These are phyloP conservation scores for Lavandula angustifolia DNA, from an alignment of 257 asterid genomes.

Conservation along the genomic window DNA sequence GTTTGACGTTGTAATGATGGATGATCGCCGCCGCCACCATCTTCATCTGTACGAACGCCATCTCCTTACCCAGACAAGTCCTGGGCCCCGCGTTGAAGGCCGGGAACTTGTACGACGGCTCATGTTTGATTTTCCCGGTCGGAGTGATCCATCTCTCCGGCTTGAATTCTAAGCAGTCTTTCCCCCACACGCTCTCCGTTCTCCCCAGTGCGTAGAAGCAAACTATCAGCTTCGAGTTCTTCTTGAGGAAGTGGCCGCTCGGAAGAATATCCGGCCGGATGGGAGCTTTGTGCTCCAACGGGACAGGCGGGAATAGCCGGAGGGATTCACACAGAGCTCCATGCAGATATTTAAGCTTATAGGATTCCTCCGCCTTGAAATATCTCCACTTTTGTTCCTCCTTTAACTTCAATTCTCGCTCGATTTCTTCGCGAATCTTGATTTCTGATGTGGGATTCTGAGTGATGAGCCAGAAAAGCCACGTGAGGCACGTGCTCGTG, in stretches of 20 bases:
- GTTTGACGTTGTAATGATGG: conserved; percentile 35
- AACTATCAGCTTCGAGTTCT: conserved; percentile 35
- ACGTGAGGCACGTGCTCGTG: conserved; percentile 42
- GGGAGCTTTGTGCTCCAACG: conserved; percentile 58
- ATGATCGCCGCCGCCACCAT: conserved; percentile 56
- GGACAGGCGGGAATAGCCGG: conserved; percentile 52
- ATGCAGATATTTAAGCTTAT: conserved; percentile 43
- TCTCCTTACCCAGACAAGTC: conserved; percentile 60
- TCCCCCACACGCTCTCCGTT: conserved; percentile 55
- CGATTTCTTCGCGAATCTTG: conserved; percentile 43
- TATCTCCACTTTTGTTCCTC: conserved; percentile 21
- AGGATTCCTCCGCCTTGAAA: conserved; percentile 36
- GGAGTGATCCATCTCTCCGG: conserved; percentile 62
- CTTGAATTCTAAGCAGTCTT: conserved; percentile 50
- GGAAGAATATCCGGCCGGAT: conserved; percentile 39
- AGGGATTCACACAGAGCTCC: conserved; percentile 52
- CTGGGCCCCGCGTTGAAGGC: conserved; percentile 65
- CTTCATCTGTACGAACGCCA: conserved; percentile 61
- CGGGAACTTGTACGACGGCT: conserved; percentile 62
- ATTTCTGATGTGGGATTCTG: conserved; percentile 30
- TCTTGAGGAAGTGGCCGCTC: conserved; percentile 31
- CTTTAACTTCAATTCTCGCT: conserved; percentile 10
- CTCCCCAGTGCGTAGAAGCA: conserved; percentile 58
- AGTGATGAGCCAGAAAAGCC: conserved; percentile 53
- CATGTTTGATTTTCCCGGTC: conserved; percentile 41